Evolutionary conservation across 805 yeast genomes (phyloP), one percentile per base, ranked within the genome.

Genomic region (Yarrowia osloensis): DNA sequence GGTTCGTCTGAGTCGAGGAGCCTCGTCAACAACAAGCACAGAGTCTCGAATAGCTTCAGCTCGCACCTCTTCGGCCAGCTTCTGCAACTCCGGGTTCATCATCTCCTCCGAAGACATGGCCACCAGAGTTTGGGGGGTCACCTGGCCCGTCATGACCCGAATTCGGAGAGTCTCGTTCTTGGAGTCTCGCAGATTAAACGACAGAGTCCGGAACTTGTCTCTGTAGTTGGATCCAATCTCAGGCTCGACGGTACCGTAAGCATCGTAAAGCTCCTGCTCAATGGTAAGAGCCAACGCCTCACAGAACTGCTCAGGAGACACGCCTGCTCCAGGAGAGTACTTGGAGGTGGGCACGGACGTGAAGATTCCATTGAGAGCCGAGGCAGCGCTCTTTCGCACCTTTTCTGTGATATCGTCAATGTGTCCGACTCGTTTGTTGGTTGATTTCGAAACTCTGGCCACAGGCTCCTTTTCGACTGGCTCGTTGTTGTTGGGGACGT

Each of bases 1-100:
- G 3, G 97, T 90, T 72, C 91, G 82, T 71, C 91, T 82, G 70
- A 90, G 85, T 52, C 87, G 82, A 19, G 91, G 91, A 35, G 81
- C 85, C 44, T 80, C 83, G 40, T 84, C 85, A 26, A 77, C 82
- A 49, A 87, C 86, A 61, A 92, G 77, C 15, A 92, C 89, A 19
- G 89, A 82, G 67, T 88, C 87, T 31, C 86, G 81, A 66, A 90
- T 85, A 37, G 88, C 84, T 74, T 89, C 89, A 68, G 84, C 85
- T 63, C 88, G 84, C 12, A 90, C 90, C 59, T 85, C 84, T 70
- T 87, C 89, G 19, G 92, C 93, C 67, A 88, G 84, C 70, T 83
- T 81, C 70, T 84, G 87, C 69, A 88, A 80, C 71, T 89, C 94
- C 5, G 92, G 91, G 72, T 90, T 91, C 70, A 86, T 79, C 79